Base-by-base conservation (phyloP, 805 yeast genomes). In the Wickerhamomyces canadensis region DNA sequence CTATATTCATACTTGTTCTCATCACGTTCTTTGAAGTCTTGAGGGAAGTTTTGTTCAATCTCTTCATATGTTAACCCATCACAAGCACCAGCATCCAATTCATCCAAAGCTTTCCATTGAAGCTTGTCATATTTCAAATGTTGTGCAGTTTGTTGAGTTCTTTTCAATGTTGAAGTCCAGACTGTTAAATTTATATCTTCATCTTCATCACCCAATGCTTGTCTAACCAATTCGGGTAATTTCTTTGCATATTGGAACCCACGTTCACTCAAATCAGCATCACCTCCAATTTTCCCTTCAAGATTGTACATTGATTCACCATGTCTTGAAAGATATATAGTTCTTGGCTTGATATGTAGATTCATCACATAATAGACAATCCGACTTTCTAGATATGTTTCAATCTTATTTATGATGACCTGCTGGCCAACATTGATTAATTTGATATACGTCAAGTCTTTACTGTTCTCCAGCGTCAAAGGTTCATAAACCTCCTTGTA, bases 41-140 rank as follows among this genome's bases (percentile, higher is more conserved):
- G 96, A 0, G 98, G 98, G 58, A 80, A 89, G 44, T 71, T 61
- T 23, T 72, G 64, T 51, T 86, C 94, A 52, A 91, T 87, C 44
- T 91, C 96, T 48, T 89, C 96, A 57, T 91, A 91, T 0, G 98
- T 91, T 75, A 91, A 74, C 6, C 97, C 98, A 61, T 91, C 98
- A 60, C 98, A 91, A 18, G 86, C 89, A 10, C 98, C 98, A 0
- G 97, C 98, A 59, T 91, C 98, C 44, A 91, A 73, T 64, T 91
- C 98, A 59, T 91, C 98, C 49, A 91, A 67, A 1, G 98, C 98
- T 61, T 93, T 93, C 99, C 98, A 91, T 45, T 81, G 83, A 47
- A 88, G 68, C 57, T 88, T 81, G 42, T 81, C 78, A 60, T 84
- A 86, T 1, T 93, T 87, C 50, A 91, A 68, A 57, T 70, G 72